Base-by-base conservation (phyloP, 73 alveolate species). In the Stentor roeselii region DNA sequence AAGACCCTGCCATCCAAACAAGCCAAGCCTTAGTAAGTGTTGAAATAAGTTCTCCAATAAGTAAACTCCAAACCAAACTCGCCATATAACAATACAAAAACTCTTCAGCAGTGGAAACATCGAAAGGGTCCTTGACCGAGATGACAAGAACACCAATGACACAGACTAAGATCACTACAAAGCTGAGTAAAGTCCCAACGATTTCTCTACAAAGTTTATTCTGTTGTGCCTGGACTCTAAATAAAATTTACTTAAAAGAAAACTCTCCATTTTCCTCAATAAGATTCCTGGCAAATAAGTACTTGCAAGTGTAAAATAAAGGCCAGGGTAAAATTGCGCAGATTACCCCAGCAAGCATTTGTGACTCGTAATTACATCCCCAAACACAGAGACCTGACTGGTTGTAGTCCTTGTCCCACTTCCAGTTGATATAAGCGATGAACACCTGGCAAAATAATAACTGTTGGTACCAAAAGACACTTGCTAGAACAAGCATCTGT, bases 341-440 rank as follows among this genome's bases (percentile, higher is more conserved):
- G 37, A 67, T 67, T 27, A 32, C 80, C 37, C 80, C 80, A 67
- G 80, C 80, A 27, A 67, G 80, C 37, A 67, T 21, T 32, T 67
- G 80, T 1, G 80, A n/a, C 34, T 67, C 80, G 34, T 67, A 67
- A 67, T 67, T 67, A 2, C 80, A 67, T 21, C 80, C 80, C 80
- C 80, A 67, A 30, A 67, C 34, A 32, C 80, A 67, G 37, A 67
- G 27, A 21, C 80, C 80, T 21, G n/a, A 21, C 34, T 67, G 80
- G 34, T 67, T 67, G 41, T 67, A 67, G 42, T 0, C 34, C 34
- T 67, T 67, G 11, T 67, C 80, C 80, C 80, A 67, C 21, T 50
- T 21, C 67, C 67, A 50, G 41, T 67, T 67, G 0, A 67, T 0
- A 67, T 67, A 67, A 21, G 80, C 80, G 37, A 67, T 2, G 34